Evolutionary conservation across 1,139 yeast genomes (phyloP), one percentile per base, ranked within the genome.

Genomic region (Pneumocystis carinii): DNA sequence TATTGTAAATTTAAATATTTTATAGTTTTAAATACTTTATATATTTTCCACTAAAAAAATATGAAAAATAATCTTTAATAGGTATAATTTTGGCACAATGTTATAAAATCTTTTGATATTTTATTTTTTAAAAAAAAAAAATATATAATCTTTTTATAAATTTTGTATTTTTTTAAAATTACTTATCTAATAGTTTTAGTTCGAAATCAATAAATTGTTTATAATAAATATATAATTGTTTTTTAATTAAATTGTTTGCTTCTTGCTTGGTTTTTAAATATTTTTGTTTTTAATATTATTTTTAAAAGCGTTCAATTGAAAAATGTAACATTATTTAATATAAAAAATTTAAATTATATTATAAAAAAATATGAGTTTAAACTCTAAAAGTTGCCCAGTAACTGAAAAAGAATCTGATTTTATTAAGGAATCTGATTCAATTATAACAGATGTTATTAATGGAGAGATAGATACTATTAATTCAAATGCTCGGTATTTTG

Each of bases 391-490:
- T 48, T 48, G 12, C 8, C 14, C n/a, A 12, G 32, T 48, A 14
- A 3, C 12, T 32, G 35, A 32, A 24, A 48, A 48, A 48, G 55
- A 7, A 41, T 24, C 14, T 48, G 14, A 12, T 3, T 48, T 10
- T 14, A 24, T 12, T 7, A 48, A 48, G 12, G 24, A 48, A 24
- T 3, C 6, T 24, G 29, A 15, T 48, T 48, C 55, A 48, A 14
- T 63, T 53, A 41, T 56, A 55, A 37, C 35, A 36, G 64, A 63
- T 39, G 57, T 64, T 35, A 55, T 36, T 19, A 61, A 62, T 59
- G 64, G 64, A 41, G 35, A 64, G 57, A 64, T 62, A 59, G 65
- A 64, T 60, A 59, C 64, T 8, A 56, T 64, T 57, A 61, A 64
- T 38, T 59, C 61, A 19, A 62, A 62, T 41, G 60, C 62, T 19